Conservation (phyloP, 345 rosid species). For the Pugionium dolabratum region DNA sequence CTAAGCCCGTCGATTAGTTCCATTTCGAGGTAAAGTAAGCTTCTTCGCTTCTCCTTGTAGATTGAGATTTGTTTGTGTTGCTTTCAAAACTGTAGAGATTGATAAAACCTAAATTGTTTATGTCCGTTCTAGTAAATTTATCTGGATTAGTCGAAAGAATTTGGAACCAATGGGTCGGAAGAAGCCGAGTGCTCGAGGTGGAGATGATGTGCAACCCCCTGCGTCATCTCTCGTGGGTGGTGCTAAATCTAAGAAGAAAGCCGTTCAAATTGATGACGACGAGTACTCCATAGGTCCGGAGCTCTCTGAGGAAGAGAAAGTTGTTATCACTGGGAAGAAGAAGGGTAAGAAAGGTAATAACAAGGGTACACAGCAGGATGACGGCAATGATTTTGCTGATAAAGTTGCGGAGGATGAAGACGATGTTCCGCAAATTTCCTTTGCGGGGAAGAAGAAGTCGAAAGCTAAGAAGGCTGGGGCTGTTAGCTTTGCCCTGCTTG, state of each 20-base stretch:
- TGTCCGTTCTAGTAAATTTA: neutral
- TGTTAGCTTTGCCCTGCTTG: conserved; percentile 53
- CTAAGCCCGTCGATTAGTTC: neutral
- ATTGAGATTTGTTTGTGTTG: neutral
- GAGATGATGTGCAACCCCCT: conserved; percentile 52
- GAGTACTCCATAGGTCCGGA: conserved; percentile 72
- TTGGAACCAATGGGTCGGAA: conserved; percentile 62
- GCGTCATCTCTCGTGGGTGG: conserved; percentile 48
- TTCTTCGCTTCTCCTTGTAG: conserved; percentile 20
- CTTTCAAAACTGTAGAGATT: neutral
- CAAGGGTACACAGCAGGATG: conserved; percentile 36
- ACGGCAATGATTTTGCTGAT: conserved; percentile 41
- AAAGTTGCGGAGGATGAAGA: conserved; percentile 43
- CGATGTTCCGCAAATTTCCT: conserved; percentile 38
- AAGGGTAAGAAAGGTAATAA: conserved; percentile 69
- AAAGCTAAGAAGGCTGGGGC: conserved; percentile 48
- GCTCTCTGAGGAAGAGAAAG: conserved; percentile 52
- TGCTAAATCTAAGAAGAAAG: conserved; percentile 76
- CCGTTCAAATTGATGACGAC: conserved; percentile 66
- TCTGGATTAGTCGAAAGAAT: conserved; percentile 19
- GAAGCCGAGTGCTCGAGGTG: conserved; percentile 62
- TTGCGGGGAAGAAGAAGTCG: conserved; percentile 58
- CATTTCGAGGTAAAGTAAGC: conserved; percentile 11
- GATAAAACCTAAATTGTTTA: neutral
- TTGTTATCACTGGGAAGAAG: conserved; percentile 53